Percentiles rank a stretch among this genome's conserved stretches.
Conservation (phyloP, 139 green algal genomes). For the Chara braunii region DNA sequence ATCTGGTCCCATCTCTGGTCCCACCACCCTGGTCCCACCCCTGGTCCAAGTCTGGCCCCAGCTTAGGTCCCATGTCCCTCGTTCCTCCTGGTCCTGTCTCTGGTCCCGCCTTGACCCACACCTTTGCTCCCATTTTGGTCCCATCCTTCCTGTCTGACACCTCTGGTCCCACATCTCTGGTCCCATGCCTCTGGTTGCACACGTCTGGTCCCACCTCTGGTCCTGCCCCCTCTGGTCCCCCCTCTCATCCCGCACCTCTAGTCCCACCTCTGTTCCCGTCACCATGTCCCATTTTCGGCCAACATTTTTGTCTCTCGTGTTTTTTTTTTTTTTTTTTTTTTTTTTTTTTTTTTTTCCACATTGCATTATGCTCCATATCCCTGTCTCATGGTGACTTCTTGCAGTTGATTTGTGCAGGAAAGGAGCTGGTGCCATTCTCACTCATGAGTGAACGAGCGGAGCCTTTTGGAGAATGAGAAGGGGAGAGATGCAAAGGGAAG, state of each 20-base stretch:
- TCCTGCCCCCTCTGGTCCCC: not conserved
- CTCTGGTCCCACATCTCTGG: too few species aligned
- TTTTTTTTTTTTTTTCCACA: not conserved
- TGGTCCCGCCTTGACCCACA: too few species aligned
- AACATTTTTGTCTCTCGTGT: not conserved
- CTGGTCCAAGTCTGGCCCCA: too few species aligned
- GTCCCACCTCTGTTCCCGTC: not conserved
- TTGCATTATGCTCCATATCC: not conserved
- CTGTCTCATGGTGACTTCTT: not conserved
- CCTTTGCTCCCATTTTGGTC: too few species aligned
- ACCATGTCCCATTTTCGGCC: not conserved
- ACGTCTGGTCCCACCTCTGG: slow-evolving; percentile 19
- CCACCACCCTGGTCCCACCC: too few species aligned
- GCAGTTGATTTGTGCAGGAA: not conserved
- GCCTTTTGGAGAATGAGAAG: not conserved
- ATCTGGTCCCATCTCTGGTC: too few species aligned
- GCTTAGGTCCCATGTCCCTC: too few species aligned
- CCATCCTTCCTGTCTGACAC: too few species aligned
- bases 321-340: not conserved
- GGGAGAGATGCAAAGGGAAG: not conserved
- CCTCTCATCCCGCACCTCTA: not conserved
- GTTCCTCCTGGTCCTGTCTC: too few species aligned
- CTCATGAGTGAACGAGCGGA: not conserved
- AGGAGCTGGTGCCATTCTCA: not conserved
- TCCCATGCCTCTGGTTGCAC: too few species aligned